Base-by-base conservation (phyloP, 129 eudicot species). In the Saussurea involucrata region DNA sequence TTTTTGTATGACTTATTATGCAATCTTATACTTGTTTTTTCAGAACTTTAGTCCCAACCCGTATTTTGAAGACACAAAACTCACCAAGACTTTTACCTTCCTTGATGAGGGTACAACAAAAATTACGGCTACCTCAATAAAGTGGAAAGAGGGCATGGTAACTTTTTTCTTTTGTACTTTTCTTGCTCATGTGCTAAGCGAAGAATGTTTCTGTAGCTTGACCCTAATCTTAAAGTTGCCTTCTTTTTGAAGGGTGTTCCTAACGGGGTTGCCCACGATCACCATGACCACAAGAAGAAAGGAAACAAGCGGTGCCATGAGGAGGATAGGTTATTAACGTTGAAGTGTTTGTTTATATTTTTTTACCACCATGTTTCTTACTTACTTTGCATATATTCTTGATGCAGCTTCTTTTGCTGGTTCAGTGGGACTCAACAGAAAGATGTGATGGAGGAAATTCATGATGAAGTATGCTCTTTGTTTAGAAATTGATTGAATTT, bases 71-170 rank as follows among this genome's bases (percentile, higher is more conserved):
- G 94, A 90, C 66, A 32, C 94, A 29, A 88, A 86, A 86, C 92
- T 92, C 75, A 85, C 88, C 25, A 92, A 92, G 90, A 83, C 94
- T 32, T 88, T 88, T 84, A 86, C 86, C 28, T 90, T 92, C 71
- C 89, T 85, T 37, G 92, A 92, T 29, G 97, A 87, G 68, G 98
- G 96, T 65, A 72, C 85, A 0, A 83, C 88, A 32, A 90, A 90
- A 79, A 68, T 92, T 66, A 92, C 92, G 25, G 92, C 92, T 17
- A 88, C 98, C 25, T 68, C 91, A 63, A 92, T 92, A 28, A 88
- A 88, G 66, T 92, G 98, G 98, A 92, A 90, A 83, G 92, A 92
- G 72, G 98, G 96, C 81, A 85, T 42, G 90, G 98, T 92, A 78
- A 49, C 77, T n/a, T 24, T 33, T 28, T 9, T 32, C 57, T 24